A percentile compares a stretch with the other conserved stretches of the same genome.
Conservation (phyloP, 2,329 filamentous ascomycete genomes). For the Biscogniauxia sp. region DNA sequence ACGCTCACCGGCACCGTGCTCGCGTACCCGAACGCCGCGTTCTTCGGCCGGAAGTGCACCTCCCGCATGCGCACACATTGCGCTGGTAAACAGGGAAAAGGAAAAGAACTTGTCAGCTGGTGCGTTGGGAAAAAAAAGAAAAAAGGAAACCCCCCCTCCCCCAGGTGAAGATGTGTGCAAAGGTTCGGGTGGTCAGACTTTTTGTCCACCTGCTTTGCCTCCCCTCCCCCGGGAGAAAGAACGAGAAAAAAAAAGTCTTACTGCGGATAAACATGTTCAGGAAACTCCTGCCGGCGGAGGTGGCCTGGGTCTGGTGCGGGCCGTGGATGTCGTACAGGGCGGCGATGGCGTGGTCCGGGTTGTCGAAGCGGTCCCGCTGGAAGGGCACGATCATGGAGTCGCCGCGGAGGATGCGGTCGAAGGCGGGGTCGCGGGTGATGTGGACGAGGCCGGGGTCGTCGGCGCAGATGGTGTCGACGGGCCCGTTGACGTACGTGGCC, state of each 20-base stretch:
- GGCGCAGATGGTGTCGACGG: background rate
- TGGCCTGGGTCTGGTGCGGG: background rate
- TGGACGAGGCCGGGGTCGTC: background rate
- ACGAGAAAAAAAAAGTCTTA: background rate
- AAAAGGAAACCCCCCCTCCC: no score
- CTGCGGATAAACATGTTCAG: background rate
- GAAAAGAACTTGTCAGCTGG: no score
- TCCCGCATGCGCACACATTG: background rate
- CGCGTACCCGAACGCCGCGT: background rate
- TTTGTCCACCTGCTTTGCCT: no score
- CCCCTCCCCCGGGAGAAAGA: no score
- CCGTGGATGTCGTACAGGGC: background rate
- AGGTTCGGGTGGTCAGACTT: no score
- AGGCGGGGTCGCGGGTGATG: background rate
- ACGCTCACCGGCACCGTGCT: background rate
- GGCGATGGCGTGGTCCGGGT: background rate
- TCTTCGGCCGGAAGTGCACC: background rate
- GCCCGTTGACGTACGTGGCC: background rate
- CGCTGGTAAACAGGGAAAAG: no score
- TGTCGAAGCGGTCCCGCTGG: background rate
- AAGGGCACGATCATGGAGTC: background rate
- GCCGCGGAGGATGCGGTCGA: background rate
- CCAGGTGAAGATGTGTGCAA: background rate
- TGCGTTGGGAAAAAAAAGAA: no score
- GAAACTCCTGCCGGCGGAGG: background rate